These are phyloP conservation scores for Phytophthora idaei DNA, from an alignment of 352 stramenopile species.

Conservation along the genomic window DNA sequence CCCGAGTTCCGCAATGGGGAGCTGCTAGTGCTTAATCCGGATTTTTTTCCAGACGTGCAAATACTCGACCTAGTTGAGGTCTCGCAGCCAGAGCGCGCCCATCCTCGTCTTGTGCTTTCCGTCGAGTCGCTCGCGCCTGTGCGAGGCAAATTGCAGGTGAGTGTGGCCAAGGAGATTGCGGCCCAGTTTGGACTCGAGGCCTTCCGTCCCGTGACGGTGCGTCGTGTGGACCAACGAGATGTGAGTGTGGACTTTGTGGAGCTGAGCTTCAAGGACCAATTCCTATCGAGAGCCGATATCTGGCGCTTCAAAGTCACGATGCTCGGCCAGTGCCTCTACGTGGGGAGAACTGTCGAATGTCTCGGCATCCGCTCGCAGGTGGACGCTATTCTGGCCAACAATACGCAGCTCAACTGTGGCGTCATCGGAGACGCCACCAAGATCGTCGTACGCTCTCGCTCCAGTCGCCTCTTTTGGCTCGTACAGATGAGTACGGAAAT, in stretches of 20 bases:
- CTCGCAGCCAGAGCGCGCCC: slow-evolving; percentile 54
- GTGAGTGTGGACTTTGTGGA: slow-evolving; percentile 87
- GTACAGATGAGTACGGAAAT: slow-evolving; percentile 97
- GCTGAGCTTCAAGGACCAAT: slow-evolving; percentile 91
- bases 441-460: slow-evolving; percentile 95
- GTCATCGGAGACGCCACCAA: slow-evolving; percentile 96
- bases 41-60: slow-evolving; percentile 68
- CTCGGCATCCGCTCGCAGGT: slow-evolving; percentile 90
- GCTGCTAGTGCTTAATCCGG: slow-evolving; percentile 78
- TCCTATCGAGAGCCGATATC: slow-evolving; percentile 89
- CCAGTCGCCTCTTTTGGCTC: slow-evolving; percentile 96
- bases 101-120: slow-evolving; percentile 69
- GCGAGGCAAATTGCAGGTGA: slow-evolving; percentile 79
- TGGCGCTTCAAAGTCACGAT: slow-evolving; percentile 89
- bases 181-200: slow-evolving; percentile 75
- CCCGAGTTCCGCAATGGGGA: slow-evolving; percentile 71
- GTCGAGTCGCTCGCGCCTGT: slow-evolving; percentile 68
- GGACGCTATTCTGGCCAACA: slow-evolving; percentile 87
- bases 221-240: slow-evolving; percentile 60
- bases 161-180: slow-evolving; percentile 75
- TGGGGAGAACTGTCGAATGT: slow-evolving; percentile 69
- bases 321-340: slow-evolving; percentile 76
- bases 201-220: slow-evolving; percentile 60
- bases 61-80: slow-evolving; percentile 70
- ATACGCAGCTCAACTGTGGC: slow-evolving; percentile 82